Percentiles rank a stretch among this genome's conserved stretches.
phyloP scores from a whole-genome alignment of 768 basidiomycete genomes.

The Lyophyllum semitale region DNA sequence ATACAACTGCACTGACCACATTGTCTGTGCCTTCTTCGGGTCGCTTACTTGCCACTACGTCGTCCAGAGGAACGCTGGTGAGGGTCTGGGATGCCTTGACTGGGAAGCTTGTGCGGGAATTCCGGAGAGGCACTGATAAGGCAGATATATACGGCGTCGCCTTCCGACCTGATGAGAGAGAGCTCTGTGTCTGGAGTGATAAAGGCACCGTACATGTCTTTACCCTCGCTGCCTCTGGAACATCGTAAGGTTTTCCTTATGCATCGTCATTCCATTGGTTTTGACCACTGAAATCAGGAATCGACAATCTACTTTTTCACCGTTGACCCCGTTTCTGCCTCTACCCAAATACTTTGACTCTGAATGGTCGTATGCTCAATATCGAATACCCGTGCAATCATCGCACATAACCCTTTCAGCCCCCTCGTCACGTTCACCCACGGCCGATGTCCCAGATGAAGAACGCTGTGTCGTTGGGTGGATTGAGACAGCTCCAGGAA shows the following conservation, averaged over 20 bases:
- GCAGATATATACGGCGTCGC: conserved; percentile 91
- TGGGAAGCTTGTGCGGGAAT: conserved; percentile 75
- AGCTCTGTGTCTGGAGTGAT: conserved; percentile 92
- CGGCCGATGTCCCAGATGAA: conserved; percentile 70
- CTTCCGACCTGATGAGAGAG: conserved; percentile 83
- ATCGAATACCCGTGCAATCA: conserved; percentile 83
- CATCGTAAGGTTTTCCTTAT: conserved; percentile 50
- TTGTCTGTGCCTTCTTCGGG: conserved; percentile 80
- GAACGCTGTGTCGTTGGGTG: conserved; percentile 89
- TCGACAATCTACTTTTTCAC: conserved; percentile 81
- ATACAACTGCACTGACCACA: conserved; percentile 76
- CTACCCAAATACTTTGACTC: conserved; percentile 91
- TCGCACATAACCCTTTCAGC: conserved; percentile 79
- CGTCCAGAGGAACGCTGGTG: conserved; percentile 80
- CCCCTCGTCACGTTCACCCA: conserved; percentile 54
- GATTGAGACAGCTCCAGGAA: conserved; percentile 58
- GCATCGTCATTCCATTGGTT: not conserved
- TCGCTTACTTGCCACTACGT: conserved; percentile 80
- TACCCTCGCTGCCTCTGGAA: conserved; percentile 64
- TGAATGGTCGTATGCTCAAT: conserved; percentile 96
- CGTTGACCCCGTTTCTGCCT: conserved; percentile 77
- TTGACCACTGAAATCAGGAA: conserved; percentile 48
- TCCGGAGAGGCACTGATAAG: conserved; percentile 85
- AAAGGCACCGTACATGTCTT: conserved; percentile 95
- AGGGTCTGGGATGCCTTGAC: conserved; percentile 81